Base-by-base conservation (phyloP, 2,329 filamentous ascomycete genomes). In the Aureobasidium sp. region DNA sequence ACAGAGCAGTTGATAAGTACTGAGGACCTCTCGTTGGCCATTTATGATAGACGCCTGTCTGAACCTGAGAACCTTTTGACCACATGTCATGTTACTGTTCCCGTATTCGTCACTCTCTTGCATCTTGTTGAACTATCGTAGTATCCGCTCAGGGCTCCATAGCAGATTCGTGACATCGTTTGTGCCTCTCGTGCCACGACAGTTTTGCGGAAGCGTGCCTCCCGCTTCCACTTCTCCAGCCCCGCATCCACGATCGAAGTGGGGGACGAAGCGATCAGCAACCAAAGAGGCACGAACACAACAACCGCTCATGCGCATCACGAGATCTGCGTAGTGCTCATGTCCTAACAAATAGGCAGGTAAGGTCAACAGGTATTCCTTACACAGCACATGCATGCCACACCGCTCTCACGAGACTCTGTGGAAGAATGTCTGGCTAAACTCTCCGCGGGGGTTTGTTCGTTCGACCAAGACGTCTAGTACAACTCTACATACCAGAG, bases 401-500 rank as follows among this genome's bases (percentile, higher is more conserved):
- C 50, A 54, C 50, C 37, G 24, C 50, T 31, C 15, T 5, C 8
- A 40, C 15, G 24, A 54, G 50, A 17, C 22, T 42, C 22, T 42
- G 1, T 35, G 50, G 50, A 19, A 27, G 17, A 37, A 29, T 31
- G 31, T 42, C 37, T 54, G 37, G 37, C 22, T 54, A 42, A 40
- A 40, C 17, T 40, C 33, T 9, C 49, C 33, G 33, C 49, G 49
- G 49, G 49, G 22, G 27, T 39, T 24, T 29, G 50, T 42, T 54
- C 22, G 19, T 31, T 52, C 37, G 50, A 39, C 54, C 40, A 58
- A 37, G 29, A 58, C 54, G 6, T 48, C 54, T 22, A 29, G 31
- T 58, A 58, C 54, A n/a, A 48, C 29, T 60, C 44, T 49, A 50
- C 33, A 60, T 42, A 50, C 3, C 44, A 35, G 33, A 17, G n/a